Base-by-base conservation (phyloP, 2,329 filamentous ascomycete species). In the Pleomassaria siparia region DNA sequence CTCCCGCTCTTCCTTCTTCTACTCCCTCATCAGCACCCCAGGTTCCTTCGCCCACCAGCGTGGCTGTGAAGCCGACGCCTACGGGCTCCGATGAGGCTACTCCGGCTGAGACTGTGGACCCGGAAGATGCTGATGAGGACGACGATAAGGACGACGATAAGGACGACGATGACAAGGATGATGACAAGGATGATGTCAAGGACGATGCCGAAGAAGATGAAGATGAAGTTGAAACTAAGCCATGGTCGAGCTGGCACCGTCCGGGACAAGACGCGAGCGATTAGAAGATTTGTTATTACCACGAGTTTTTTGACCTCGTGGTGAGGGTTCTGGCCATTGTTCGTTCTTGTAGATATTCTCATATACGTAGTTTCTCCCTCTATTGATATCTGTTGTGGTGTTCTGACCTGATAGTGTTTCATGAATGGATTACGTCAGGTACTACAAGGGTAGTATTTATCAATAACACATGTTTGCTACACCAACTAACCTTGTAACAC, bases 201-300 rank as follows among this genome's bases (percentile, higher is more conserved):
- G 43, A 45, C 4, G 43, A 45, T 21, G 13, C 5, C 4, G 32
- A 45, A 22, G 43, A 36, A 22, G 35, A 45, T 18, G 32, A 40
- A 22, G 18, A 18, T 29, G 18, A 25, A 41, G 35, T 24, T 22
- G 24, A 37, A 20, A 18, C 35, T 10, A 37, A 13, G 20, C 35
- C 35, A 11, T 15, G 18, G n/a, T 22, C 35, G 3, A 22, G 35
- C 20, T 37, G 35, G 35, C 35, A 37, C 35, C 35, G 18, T 15
- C 18, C 35, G 20, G 35, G 35, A 11, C 18, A 22, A 10, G 24
- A 37, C 5, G 12, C 13, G n/a, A n/a, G n/a, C n/a, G n/a, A n/a
- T n/a, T n/a, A n/a, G n/a, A n/a, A n/a, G n/a, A n/a, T n/a, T n/a
- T n/a, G n/a, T n/a, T n/a, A n/a, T n/a, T n/a, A n/a, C n/a, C n/a